Conservation (phyloP, 805 yeast species). For the Ogataea naganishii region DNA sequence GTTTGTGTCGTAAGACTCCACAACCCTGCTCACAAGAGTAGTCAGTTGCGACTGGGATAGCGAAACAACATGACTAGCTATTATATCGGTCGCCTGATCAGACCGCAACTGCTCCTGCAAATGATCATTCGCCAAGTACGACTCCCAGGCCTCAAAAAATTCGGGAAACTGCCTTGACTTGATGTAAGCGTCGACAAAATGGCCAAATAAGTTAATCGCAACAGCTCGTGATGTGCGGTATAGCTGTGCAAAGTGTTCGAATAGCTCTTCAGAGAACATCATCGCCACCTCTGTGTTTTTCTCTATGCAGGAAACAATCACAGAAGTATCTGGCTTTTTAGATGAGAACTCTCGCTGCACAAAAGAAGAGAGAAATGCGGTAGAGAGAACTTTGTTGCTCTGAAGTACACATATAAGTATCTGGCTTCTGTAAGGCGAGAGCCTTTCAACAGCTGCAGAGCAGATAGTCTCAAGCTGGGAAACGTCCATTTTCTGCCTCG, state of each 20-base stretch:
- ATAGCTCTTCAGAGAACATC: slow-evolving; percentile 27
- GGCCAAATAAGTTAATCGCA: slow-evolving; percentile 12
- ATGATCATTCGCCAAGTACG: slow-evolving; percentile 7
- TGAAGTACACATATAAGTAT: no score
- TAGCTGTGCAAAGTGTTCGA: slow-evolving; percentile 8
- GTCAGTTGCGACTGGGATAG: slow-evolving; percentile 41
- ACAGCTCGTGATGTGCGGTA: slow-evolving; percentile 2
- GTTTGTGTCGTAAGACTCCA: slow-evolving; percentile 6
- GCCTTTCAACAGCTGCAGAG: no score
- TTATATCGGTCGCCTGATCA: slow-evolving; percentile 24
- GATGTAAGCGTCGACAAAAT: slow-evolving; percentile 30
- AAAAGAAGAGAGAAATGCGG: slow-evolving; percentile 36
- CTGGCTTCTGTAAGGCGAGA: no score
- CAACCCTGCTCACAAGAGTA: slow-evolving; percentile 14
- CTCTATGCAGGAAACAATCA: slow-evolving; percentile 38
- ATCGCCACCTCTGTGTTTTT: slow-evolving; percentile 56
- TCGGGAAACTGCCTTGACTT: slow-evolving; percentile 48
- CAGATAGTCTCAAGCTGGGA: no score
- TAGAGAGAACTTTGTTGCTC: slow-evolving; percentile 45
- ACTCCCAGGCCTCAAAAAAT: slow-evolving; percentile 41
- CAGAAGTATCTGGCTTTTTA: slow-evolving; percentile 25
- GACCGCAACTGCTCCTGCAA: slow-evolving; percentile 4
- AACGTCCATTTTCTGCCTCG: no score
- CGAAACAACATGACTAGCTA: slow-evolving; percentile 31
- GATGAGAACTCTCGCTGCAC: slow-evolving; percentile 23